Percentiles rank a stretch among this genome's conserved stretches.
These are phyloP conservation scores for Clavispora asparagi DNA, from an alignment of 805 yeast genomes.

Conservation along the genomic window DNA sequence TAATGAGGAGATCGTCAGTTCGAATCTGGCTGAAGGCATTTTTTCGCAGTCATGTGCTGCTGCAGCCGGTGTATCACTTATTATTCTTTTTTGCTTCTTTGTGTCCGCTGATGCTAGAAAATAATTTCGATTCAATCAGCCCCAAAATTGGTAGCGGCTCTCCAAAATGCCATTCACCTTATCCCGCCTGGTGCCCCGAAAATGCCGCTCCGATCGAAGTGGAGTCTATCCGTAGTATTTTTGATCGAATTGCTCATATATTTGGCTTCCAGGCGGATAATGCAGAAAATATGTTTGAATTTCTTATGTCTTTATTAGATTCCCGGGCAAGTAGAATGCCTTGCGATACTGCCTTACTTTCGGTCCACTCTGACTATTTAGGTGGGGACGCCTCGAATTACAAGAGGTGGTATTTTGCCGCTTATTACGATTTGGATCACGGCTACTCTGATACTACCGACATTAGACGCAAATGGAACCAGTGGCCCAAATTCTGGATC, in stretches of 20 bases:
- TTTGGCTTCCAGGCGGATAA: slow-evolving; percentile 87
- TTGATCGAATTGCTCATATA: slow-evolving; percentile 49
- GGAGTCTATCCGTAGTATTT: slow-evolving; percentile 56
- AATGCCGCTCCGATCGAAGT: slow-evolving; percentile 15
- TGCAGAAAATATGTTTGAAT: slow-evolving; percentile 74
- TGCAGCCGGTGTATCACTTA: not conserved
- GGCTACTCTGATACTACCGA: slow-evolving; percentile 21
- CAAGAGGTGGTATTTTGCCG: slow-evolving; percentile 88
- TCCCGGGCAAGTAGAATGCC: slow-evolving; percentile 80
- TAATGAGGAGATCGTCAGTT: slow-evolving; percentile 16
- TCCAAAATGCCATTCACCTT: not conserved
- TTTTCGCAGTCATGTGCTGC: not conserved
- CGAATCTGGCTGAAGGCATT: slow-evolving; percentile 22
- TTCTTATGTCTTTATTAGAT: slow-evolving; percentile 73
- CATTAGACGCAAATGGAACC: slow-evolving; percentile 34
- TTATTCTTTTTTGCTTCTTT: slow-evolving; percentile 5
- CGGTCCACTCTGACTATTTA: slow-evolving; percentile 85
- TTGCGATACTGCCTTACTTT: slow-evolving; percentile 63
- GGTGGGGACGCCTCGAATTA: slow-evolving; percentile 88
- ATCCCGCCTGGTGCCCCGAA: slow-evolving; percentile 12
- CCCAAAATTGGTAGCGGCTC: not conserved
- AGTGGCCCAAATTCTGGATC: slow-evolving; percentile 14
- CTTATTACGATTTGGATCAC: slow-evolving; percentile 72
- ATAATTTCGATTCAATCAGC: not conserved
- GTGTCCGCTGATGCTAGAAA: slow-evolving; percentile 5